Conservation (phyloP, 805 yeast species). For the Starmerella sp. region DNA sequence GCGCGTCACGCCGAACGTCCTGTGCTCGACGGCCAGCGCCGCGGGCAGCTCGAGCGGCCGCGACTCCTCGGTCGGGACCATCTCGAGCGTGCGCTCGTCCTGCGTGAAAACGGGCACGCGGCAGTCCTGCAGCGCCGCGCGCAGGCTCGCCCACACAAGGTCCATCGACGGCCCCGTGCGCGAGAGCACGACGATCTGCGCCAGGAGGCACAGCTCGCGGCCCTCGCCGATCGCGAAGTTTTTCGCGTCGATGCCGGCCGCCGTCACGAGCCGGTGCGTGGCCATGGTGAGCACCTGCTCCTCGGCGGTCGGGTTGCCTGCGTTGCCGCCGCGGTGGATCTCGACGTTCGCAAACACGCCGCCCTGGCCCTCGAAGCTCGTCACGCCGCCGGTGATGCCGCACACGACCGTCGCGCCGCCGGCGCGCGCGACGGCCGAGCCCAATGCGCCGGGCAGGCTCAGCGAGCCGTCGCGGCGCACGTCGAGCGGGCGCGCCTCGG, state of each 20-base stretch:
- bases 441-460: constrained; percentile 34
- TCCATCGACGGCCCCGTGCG: constrained; percentile 77
- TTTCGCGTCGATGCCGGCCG: constrained; percentile 40
- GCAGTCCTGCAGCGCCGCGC: constrained; percentile 49
- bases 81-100: constrained; percentile 43
- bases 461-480: constrained; percentile 22
- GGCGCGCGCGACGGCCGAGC: constrained; percentile 55
- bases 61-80: constrained; percentile 28
- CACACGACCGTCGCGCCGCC: constrained; percentile 70
- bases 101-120: constrained; percentile 57
- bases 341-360: constrained; percentile 65
- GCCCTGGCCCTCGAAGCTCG: constrained; percentile 42
- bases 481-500: constrained; percentile 55
- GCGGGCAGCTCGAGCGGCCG: constrained; percentile 32
- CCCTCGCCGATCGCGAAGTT: constrained; percentile 28
- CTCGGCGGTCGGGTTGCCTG: constrained; percentile 74
- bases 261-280: constrained; percentile 48
- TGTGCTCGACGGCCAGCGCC: constrained; percentile 32
- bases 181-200: constrained; percentile 64
- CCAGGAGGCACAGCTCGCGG: constrained; percentile 49
- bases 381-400: constrained; percentile 48
- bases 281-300: constrained; percentile 66
- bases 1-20: constrained; percentile 45
- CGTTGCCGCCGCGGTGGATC: constrained; percentile 54
- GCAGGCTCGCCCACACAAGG: constrained; percentile 55